A percentile compares a stretch with the other conserved stretches of the same genome.
Evolutionary conservation across 176 grass and related monocot genomes (phyloP).

Genomic region (Raddia guianensis): DNA sequence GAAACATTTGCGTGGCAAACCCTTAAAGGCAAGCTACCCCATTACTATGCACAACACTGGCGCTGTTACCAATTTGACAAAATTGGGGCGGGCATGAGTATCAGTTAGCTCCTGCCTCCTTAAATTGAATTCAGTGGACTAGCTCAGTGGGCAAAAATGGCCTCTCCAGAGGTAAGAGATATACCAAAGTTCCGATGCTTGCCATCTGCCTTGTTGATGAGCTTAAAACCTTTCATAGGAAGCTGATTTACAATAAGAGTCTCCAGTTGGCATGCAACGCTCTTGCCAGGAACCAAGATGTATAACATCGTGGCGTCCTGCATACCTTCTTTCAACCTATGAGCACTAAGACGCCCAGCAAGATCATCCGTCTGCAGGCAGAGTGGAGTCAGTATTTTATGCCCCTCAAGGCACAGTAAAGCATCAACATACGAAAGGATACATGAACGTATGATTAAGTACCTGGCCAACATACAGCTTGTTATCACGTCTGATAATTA

Average conservation of each 20-base stretch:
- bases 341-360: slow-evolving; percentile 63
- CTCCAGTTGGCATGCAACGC: slow-evolving; percentile 85
- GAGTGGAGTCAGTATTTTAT: slow-evolving; percentile 27
- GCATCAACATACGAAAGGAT: neutral
- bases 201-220: slow-evolving; percentile 85
- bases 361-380: slow-evolving; percentile 92
- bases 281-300: slow-evolving; percentile 85
- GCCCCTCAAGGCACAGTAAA: neutral
- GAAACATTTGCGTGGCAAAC: slow-evolving; percentile 1
- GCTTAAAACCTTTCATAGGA: slow-evolving; percentile 69
- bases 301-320: slow-evolving; percentile 67
- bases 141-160: slow-evolving; percentile 43
- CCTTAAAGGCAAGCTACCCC: slow-evolving; percentile 4
- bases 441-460: slow-evolving; percentile 6
- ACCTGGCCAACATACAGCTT: slow-evolving; percentile 96
- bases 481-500: slow-evolving; percentile 73
- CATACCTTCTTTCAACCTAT: slow-evolving; percentile 85
- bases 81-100: slow-evolving; percentile 55
- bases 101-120: slow-evolving; percentile 51
- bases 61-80: slow-evolving; percentile 45
- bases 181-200: slow-evolving; percentile 86
- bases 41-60: slow-evolving; percentile 44
- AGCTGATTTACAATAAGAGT: slow-evolving; percentile 95
- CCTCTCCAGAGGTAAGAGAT: slow-evolving; percentile 42
- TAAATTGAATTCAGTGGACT: slow-evolving; percentile 22